Evolutionary conservation across 495 filamentous ascomycete genomes (phyloP).

Genomic region (Xylaria telfairii): DNA sequence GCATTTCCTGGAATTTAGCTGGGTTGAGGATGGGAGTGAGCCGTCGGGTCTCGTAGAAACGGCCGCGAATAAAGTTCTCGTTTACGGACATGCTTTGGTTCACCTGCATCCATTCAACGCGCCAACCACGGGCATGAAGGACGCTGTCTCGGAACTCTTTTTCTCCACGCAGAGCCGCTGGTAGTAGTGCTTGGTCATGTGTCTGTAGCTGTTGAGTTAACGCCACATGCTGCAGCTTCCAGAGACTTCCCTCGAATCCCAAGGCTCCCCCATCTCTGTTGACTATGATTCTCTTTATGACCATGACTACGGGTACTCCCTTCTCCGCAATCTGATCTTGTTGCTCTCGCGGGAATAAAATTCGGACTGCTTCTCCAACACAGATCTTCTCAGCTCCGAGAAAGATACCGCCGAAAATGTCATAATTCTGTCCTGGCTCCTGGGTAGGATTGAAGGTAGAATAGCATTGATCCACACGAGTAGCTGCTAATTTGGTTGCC

Average conservation of each 20-base stretch:
- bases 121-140: constrained; percentile 29
- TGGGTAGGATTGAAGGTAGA: constrained; percentile 45
- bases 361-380: constrained; percentile 47
- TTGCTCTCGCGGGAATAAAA: constrained; percentile 26
- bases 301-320: constrained; percentile 42
- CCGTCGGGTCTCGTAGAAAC: constrained; percentile 51
- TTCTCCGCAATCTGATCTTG: constrained; percentile 4
- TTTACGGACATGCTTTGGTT: constrained; percentile 28
- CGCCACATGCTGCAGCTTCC: constrained; percentile 32
- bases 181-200: constrained; percentile 30
- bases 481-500: constrained; percentile 53
- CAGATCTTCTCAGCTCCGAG: constrained; percentile 53
- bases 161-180: constrained; percentile 44
- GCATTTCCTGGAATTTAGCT: constrained; percentile 30
- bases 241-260: constrained; percentile 29
- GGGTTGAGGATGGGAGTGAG: constrained; percentile 44
- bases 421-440: constrained; percentile 21
- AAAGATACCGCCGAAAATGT: constrained; percentile 45
- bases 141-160: constrained; percentile 41
- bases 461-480: constrained; percentile 48
- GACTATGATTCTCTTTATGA: constrained; percentile 34
- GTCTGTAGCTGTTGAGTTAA: constrained; percentile 27
- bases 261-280: constrained; percentile 31
- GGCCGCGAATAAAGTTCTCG: constrained; percentile 43
- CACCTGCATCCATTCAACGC: constrained; percentile 43